Percentiles rank a stretch among this genome's conserved stretches.
These are phyloP conservation scores for Fomitiporia mediterranea DNA, from an alignment of 1,284 basidiomycete genomes.

Conservation along the genomic window DNA sequence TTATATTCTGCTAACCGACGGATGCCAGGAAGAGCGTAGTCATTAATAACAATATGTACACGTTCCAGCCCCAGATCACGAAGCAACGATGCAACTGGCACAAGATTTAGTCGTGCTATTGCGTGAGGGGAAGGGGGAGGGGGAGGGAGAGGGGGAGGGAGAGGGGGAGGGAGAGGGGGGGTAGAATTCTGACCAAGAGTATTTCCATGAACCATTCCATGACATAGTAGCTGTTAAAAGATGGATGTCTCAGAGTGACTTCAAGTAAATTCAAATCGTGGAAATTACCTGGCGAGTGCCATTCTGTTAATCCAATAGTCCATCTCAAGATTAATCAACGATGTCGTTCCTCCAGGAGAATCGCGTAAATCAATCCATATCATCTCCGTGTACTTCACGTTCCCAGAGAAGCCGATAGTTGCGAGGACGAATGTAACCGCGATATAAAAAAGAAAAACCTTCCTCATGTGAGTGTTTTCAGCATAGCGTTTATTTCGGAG, in stretches of 20 bases:
- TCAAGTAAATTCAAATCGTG: neutral
- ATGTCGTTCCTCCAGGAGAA: conserved; percentile 24
- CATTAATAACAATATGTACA: conserved; percentile 26
- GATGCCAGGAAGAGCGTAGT: conserved; percentile 24
- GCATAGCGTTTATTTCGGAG: neutral
- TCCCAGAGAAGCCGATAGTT: conserved; percentile 29
- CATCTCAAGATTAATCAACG: neutral
- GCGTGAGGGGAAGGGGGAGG: no score
- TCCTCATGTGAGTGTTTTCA: neutral
- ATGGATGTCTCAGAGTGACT: no score
- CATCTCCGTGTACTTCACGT: conserved; percentile 31
- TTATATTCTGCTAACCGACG: conserved; percentile 25
- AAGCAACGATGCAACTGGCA: conserved; percentile 31
- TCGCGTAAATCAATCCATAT: conserved; percentile 30
- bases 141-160: no score
- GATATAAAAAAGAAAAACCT: conserved; percentile 21
- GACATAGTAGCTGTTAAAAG: no score
- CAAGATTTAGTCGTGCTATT: no score
- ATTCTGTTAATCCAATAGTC: conserved; percentile 26
- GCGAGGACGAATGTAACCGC: conserved; percentile 29
- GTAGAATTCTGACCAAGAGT: no score
- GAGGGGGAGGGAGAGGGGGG: no score
- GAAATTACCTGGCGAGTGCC: conserved; percentile 26
- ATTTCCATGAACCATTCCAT: no score
- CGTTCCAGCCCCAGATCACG: neutral